Evolutionary conservation across 1,284 basidiomycete genomes (phyloP).

Genomic region (Irpex sp.): DNA sequence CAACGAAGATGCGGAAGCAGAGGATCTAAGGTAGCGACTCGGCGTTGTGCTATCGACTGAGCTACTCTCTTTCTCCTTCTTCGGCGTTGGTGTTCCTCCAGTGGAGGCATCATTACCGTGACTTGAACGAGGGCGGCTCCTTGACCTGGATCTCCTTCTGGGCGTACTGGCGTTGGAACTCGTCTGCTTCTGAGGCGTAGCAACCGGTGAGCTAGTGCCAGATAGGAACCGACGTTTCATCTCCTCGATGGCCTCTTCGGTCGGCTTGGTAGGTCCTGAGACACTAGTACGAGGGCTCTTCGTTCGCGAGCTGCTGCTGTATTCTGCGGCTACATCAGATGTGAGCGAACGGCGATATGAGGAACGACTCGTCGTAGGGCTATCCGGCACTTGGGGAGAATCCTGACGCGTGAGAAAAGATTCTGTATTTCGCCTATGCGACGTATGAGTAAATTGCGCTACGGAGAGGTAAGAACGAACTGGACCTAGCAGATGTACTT

Average conservation of each 20-base stretch:
- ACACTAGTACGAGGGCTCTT: slow-evolving; percentile 10
- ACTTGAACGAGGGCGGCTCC: slow-evolving; percentile 22
- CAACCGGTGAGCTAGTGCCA: slow-evolving; percentile 18
- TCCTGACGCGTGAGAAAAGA: background rate
- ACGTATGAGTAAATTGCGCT: background rate
- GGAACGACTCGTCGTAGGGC: background rate
- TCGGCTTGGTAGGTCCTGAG: slow-evolving; percentile 25
- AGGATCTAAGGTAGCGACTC: slow-evolving; percentile 5
- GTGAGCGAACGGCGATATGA: background rate
- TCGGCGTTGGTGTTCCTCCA: background rate
- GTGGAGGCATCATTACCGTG: slow-evolving; percentile 16
- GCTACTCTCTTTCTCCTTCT: background rate
- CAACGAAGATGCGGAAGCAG: slow-evolving; percentile 12
- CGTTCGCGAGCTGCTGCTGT: background rate
- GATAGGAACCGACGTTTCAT: slow-evolving; percentile 59
- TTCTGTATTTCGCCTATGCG: background rate
- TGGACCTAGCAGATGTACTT: background rate
- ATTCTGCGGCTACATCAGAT: background rate
- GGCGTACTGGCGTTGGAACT: slow-evolving; percentile 3
- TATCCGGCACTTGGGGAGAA: background rate
- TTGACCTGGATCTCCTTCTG: slow-evolving; percentile 17
- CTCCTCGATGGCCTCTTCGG: slow-evolving; percentile 54
- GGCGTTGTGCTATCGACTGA: background rate
- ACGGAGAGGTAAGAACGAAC: background rate
- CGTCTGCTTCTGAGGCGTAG: slow-evolving; percentile 10